These are phyloP conservation scores for Vanrija humicola DNA, from an alignment of 1,284 basidiomycete genomes.

Conservation along the genomic window DNA sequence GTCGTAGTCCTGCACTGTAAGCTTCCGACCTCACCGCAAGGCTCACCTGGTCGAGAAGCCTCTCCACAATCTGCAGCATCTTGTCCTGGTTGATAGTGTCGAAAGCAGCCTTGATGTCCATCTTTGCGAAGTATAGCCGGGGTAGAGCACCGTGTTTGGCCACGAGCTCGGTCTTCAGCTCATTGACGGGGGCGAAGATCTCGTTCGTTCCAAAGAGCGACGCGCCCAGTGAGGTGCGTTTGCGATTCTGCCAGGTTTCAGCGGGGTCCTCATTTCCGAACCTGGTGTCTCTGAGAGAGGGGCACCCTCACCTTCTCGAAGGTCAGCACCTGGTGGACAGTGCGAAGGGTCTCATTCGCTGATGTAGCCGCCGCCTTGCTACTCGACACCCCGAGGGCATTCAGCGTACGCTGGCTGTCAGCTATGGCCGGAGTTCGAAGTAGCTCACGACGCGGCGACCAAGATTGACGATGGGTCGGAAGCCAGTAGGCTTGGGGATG, in stretches of 20 bases:
- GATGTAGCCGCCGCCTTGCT: conserved; percentile 7
- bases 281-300: too few species aligned
- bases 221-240: conserved; percentile 64
- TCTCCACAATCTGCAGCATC: conserved; percentile 69
- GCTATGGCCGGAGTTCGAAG: conserved; percentile 4
- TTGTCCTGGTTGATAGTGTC: conserved; percentile 92
- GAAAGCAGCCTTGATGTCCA: conserved; percentile 93
- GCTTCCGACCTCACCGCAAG: conserved; percentile 12
- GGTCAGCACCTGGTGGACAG: conserved; percentile 75
- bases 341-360: conserved; percentile 72
- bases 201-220: conserved; percentile 81
- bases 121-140: conserved; percentile 88
- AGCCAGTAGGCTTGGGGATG: conserved; percentile 89
- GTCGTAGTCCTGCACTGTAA: conserved; percentile 26
- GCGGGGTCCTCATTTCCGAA: neutral
- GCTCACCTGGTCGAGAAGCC: conserved; percentile 66
- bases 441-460: conserved; percentile 57
- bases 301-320: conserved; percentile 67
- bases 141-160: conserved; percentile 60
- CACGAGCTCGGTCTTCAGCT: conserved; percentile 61
- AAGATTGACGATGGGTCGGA: conserved; percentile 91
- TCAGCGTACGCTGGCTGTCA: conserved; percentile 10
- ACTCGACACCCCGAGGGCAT: conserved; percentile 12
- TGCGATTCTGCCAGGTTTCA: conserved; percentile 56
- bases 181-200: conserved; percentile 67